phyloP scores from a whole-genome alignment of 148 eudicot genomes.

The Nepenthes gracilis region DNA sequence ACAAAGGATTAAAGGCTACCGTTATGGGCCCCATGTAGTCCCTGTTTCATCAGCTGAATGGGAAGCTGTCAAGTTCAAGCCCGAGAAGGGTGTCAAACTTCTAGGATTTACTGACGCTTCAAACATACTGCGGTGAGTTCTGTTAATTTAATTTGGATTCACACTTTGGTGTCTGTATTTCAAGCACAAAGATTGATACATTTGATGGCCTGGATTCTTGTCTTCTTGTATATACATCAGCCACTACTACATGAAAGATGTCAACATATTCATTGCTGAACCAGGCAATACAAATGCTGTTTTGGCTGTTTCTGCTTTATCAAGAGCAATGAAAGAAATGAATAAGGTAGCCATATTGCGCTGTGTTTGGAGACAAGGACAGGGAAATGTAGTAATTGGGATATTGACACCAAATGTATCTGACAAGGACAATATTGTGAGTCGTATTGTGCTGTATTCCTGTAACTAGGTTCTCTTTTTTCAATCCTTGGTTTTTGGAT shows the following conservation, averaged over 20 bases:
- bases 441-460: conserved; percentile 10
- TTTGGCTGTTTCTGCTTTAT: conserved; percentile 76
- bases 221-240: conserved; percentile 27
- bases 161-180: conserved; percentile 2
- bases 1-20: conserved; percentile 92
- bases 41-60: conserved; percentile 87
- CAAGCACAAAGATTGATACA: not conserved
- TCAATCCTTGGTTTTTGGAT: not conserved
- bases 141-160: conserved; percentile 7
- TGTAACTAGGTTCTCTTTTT: not conserved
- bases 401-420: conserved; percentile 86
- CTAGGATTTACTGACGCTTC: conserved; percentile 84
- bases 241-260: conserved; percentile 93
- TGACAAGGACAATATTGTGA: conserved; percentile 55
- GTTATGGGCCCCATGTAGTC: conserved; percentile 95
- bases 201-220: conserved; percentile 1
- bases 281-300: conserved; percentile 74
- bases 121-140: conserved; percentile 64
- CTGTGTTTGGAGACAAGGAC: conserved; percentile 97
- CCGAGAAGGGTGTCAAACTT: conserved; percentile 93
- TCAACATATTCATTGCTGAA: conserved; percentile 76
- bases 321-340: conserved; percentile 92
- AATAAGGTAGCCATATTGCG: conserved; percentile 88
- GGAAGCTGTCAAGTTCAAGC: conserved; percentile 93
- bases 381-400: conserved; percentile 73